These are phyloP conservation scores for Peronospora belbahrii DNA, from an alignment of 352 stramenopile genomes.

Conservation along the genomic window DNA sequence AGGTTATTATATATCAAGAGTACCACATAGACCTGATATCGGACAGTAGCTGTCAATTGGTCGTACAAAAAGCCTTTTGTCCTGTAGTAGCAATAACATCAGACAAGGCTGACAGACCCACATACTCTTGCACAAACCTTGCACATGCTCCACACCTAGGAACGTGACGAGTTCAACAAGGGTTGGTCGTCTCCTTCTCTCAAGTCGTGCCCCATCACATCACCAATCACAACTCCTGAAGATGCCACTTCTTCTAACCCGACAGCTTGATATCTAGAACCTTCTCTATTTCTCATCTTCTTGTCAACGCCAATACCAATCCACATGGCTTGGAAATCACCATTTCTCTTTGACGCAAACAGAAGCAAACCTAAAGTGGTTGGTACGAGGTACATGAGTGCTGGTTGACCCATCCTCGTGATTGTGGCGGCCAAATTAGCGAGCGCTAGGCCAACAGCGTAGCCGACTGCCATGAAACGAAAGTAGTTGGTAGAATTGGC, in stretches of 20 bases:
- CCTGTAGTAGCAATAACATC: no score
- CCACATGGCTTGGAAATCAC: constrained; percentile 69
- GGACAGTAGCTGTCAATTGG: no score
- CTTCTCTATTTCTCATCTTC: constrained; percentile 16
- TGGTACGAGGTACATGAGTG: constrained; percentile 94
- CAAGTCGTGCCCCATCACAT: constrained; percentile 9
- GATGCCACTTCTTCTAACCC: constrained; percentile 4
- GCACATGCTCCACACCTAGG: constrained; percentile 15
- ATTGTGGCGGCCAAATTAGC: constrained; percentile 91
- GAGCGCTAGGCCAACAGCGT: constrained; percentile 89
- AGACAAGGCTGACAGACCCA: no score
- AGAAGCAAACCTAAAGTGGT: constrained; percentile 84
- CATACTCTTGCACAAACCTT: constrained; percentile 17
- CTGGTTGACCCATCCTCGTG: constrained; percentile 91
- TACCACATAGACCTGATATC: no score
- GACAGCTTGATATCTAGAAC: constrained; percentile 19
- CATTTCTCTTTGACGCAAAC: constrained; percentile 51
- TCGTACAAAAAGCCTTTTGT: no score
- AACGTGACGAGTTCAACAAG: constrained; percentile 22
- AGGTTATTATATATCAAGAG: no score
- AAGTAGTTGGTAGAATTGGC: constrained; percentile 75
- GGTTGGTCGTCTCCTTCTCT: constrained; percentile 26
- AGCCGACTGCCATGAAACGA: constrained; percentile 78
- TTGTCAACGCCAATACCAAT: constrained; percentile 22
- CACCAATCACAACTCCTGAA: constrained; percentile 12